A percentile compares a stretch with the other conserved stretches of the same genome.
Conservation (phyloP, 2,329 filamentous ascomycete genomes). For the Geosmithia putterillii region DNA sequence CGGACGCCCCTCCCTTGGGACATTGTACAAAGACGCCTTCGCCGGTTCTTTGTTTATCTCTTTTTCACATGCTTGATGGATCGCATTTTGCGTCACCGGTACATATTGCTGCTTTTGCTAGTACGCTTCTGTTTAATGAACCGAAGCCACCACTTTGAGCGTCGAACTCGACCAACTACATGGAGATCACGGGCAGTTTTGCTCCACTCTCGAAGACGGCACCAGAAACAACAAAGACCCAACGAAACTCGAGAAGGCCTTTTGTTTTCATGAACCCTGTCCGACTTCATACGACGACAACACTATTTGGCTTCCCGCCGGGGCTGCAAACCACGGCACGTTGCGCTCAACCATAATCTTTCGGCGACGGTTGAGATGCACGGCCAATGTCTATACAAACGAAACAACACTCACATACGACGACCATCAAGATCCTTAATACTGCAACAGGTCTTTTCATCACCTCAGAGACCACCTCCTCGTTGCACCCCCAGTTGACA, state of each 20-base stretch:
- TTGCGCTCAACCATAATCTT: not conserved
- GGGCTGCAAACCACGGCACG: too few relatives aligned
- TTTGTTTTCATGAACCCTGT: too few relatives aligned
- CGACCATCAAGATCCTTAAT: not conserved
- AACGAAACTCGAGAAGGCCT: too few relatives aligned
- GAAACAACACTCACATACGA: not conserved
- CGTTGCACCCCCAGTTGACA: not conserved
- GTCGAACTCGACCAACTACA: too few relatives aligned
- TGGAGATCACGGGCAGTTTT: not conserved
- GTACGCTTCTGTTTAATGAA: not conserved
- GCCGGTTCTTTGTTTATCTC: not conserved
- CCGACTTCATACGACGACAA: not conserved
- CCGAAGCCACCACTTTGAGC: too few relatives aligned
- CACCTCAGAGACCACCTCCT: too few relatives aligned
- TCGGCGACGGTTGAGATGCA: not conserved
- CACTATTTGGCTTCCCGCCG: too few relatives aligned
- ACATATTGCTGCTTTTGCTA: not conserved
- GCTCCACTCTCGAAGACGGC: not conserved
- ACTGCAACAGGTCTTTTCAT: not conserved
- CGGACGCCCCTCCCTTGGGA: not conserved
- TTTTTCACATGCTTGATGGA: not conserved
- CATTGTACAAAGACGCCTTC: too few relatives aligned
- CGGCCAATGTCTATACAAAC: slow-evolving; percentile 1
- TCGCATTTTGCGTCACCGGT: not conserved
- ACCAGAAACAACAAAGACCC: not conserved